These are phyloP conservation scores for Leccinum fallax DNA, from an alignment of 1,284 basidiomycete species.

Conservation along the genomic window DNA sequence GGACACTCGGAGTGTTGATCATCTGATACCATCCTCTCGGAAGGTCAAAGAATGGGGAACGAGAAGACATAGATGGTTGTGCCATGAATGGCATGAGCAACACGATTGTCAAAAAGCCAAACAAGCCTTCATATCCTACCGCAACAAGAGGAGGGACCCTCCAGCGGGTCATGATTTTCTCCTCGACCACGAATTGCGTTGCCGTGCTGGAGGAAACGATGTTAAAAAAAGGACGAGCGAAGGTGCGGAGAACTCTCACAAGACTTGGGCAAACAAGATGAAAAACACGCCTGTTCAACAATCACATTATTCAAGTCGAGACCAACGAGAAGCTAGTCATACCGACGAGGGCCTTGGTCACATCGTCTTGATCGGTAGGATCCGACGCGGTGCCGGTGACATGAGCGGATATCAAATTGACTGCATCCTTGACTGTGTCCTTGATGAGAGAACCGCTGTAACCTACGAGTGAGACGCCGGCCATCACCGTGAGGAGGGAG, in stretches of 20 bases:
- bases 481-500: slow-evolving; percentile 88
- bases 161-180: slow-evolving; percentile 81
- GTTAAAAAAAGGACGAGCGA: slow-evolving; percentile 22
- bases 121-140: slow-evolving; percentile 93
- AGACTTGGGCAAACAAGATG: slow-evolving; percentile 95
- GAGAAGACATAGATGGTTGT: slow-evolving; percentile 51
- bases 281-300: slow-evolving; percentile 74
- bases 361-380: slow-evolving; percentile 56
- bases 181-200: slow-evolving; percentile 93
- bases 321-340: slow-evolving; percentile 26
- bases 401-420: slow-evolving; percentile 28
- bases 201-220: slow-evolving; percentile 63
- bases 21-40: slow-evolving; percentile 91
- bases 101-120: slow-evolving; percentile 81
- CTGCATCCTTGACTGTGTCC: slow-evolving; percentile 57
- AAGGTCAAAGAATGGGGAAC: slow-evolving; percentile 90
- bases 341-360: slow-evolving; percentile 71
- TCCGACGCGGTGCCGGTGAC: slow-evolving; percentile 33
- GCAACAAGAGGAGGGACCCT: slow-evolving; percentile 90
- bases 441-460: slow-evolving; percentile 88
- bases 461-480: slow-evolving; percentile 90
- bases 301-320: slow-evolving; percentile 4
- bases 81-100: slow-evolving; percentile 74
- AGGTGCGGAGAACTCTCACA: slow-evolving; percentile 54
- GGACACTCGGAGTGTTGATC: slow-evolving; percentile 75